Evolutionary conservation across 1,284 basidiomycete species (phyloP), one percentile per base, ranked within the genome.

Genomic region (Porodaedalea pini): DNA sequence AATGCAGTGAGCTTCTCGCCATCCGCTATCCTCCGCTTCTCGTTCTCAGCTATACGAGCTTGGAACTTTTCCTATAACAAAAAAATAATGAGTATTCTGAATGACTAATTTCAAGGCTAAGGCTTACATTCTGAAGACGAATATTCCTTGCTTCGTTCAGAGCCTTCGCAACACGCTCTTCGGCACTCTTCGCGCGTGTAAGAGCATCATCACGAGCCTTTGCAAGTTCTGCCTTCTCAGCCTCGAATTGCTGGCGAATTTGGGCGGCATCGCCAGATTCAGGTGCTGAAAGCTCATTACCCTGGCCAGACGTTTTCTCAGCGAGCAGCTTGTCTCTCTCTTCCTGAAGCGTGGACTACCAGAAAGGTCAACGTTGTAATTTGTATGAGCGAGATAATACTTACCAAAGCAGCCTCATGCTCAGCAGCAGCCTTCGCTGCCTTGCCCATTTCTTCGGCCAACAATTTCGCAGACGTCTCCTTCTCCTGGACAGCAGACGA

Each of bases 201-300:
- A 78, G 60, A 3, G 83, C 83, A 19, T 84, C 80, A 60, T 88
- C 84, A 13, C 83, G 81, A 39, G 76, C 74, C 62, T 82, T 81
- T 21, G 75, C 58, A 2, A 90, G 71, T 51, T 79, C 77, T 0
- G 70, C 73, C 63, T 81, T 88, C 65, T 88, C 85, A 1, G 72
- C 64, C 57, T 86, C 83, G 78, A 80, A 81, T 40, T 70, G 67
- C 10, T 60, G 63, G 53, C 72, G 40, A 34, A 44, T 13, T 39
- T 47, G 40, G 2, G 68, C 58, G 19, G 70, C 64, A 2, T 71
- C 64, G 10, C 70, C 65, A 2, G 67, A 57, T n/a, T 61, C 40
- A 10, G 70, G 57, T 5, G 67, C 37, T 27, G 61, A 53, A 11
- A 66, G 41, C 69, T 65, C 29, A 57, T 57, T 34, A 34, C 65